Base-by-base conservation (phyloP, 208 protist species). In the Wallacemonas sp. region DNA sequence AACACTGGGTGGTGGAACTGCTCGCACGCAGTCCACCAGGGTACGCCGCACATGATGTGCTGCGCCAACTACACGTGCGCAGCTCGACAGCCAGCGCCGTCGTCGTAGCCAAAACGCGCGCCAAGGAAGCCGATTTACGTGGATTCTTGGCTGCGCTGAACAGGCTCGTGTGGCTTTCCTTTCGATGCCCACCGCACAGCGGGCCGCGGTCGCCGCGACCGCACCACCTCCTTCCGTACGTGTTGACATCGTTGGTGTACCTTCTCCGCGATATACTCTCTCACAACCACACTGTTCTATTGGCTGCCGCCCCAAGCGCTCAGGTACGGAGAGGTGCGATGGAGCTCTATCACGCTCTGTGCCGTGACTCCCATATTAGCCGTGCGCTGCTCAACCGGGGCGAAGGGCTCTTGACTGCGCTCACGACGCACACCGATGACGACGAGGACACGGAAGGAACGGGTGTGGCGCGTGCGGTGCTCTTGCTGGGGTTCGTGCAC, bases 401-500 rank as follows among this genome's bases (percentile, higher is more conserved):
- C 2, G 45, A 37, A 22, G 33, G 57, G 38, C 66, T 71, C 46
- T 27, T 58, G 13, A 27, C 30, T 0, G 9, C 67, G 10, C 59
- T 84, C 26, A 57, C 50, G 24, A 21, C 32, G 66, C 26, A 36
- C 41, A 13, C 61, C n/a, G n/a, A 48, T 12, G 42, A 9, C 19
- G 17, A 48, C 17, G 4, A 48, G 9, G 19, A 4, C 17, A n/a
- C 42, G 4, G 17, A 9, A 48, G 17, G 42, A 19, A 12, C 68
- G 1, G 27, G 46, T 26, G 45, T 55, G 0, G 32, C 60, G 12
- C 45, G 55, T 36, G 53, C 70, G 12, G 24, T 68, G 3, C 46
- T 81, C 1, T 50, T 92, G 21, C 53, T 88, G 15, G 68, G 71
- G 0, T 66, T 70, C 17, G 30, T 86, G 21, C 78, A 87, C 38